Evolutionary conservation across 345 rosid genomes (phyloP), one percentile per base, ranked within the genome.

Genomic region (Angophora floribunda): DNA sequence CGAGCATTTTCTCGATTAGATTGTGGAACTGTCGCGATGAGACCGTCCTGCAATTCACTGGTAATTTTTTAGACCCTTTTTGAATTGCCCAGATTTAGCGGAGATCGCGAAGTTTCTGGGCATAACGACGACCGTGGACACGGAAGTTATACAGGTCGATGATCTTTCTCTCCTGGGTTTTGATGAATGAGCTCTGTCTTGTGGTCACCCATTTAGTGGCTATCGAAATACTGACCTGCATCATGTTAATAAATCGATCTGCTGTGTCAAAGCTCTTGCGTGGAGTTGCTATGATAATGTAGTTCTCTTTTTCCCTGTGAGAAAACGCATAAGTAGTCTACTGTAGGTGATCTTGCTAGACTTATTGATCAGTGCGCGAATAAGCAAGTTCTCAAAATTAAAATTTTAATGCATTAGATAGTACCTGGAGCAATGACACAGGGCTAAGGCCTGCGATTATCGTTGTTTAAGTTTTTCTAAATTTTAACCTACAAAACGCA

Each of bases 51-150:
- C 82, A 12, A 10, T 75, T 75, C 82, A 0, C 82, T 9, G n/a
- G 6, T 13, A 47, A 36, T 7, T 51, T 26, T 78, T 51, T 44
- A 52, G 17, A 52, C 26, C 11, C 13, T 59, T 9, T 32, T 49
- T 9, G 2, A 26, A 49, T 85, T 5, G 26, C 51, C 86, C 94
- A 98, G 99, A 97, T 95, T 93, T 97, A 92, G 99, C 97, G 4
- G 99, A 95, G 92, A 95, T 98, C 61, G 99, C 99, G 32, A 98
- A 98, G 94, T 97, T 98, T 92, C 91, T 98, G 59, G 99, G 99
- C 45, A 92, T 98, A 90, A 96, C 97, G 26, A 92, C 97, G 78
- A 89, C 96, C 1, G 90, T 97, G 30, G 99, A 98, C 91, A 95
- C 94, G 16, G 99, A 98, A 91, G 96, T 96, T 52, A 95, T 98